Evolutionary conservation across 1,284 basidiomycete species (phyloP).

Genomic region (Apiotrichum montevideense): DNA sequence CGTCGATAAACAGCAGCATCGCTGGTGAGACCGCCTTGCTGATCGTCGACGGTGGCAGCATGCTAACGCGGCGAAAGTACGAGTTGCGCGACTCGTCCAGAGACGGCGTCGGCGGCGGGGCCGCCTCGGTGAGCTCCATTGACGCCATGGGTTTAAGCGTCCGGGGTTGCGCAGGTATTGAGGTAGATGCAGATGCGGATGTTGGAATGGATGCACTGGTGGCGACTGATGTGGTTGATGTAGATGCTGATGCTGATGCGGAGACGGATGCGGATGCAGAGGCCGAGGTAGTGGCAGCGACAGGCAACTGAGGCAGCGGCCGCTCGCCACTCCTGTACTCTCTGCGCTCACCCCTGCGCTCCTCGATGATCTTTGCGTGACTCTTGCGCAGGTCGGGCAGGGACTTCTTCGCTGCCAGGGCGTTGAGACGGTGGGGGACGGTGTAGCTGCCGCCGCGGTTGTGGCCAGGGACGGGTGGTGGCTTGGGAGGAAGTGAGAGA

Average conservation of each 20-base stretch:
- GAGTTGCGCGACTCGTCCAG: conserved; percentile 77
- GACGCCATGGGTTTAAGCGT: conserved; percentile 25
- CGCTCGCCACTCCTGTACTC: neutral
- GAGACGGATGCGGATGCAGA: conserved; percentile 2
- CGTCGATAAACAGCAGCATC: conserved; percentile 72
- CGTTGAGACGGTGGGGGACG: conserved; percentile 38
- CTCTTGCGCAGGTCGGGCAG: conserved; percentile 73
- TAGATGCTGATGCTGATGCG: no score
- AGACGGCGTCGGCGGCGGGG: conserved; percentile 24
- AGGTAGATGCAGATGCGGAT: no score
- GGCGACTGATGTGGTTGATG: no score
- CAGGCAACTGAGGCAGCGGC: conserved; percentile 1
- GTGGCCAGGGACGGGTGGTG: conserved; percentile 19
- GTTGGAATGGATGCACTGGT: no score
- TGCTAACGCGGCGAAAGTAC: conserved; percentile 81
- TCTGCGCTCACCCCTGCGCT: conserved; percentile 26
- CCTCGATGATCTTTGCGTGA: conserved; percentile 50
- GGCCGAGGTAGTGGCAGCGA: neutral
- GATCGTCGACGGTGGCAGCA: conserved; percentile 62
- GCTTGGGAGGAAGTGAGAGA: neutral
- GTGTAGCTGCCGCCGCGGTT: conserved; percentile 42
- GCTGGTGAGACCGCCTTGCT: conserved; percentile 66
- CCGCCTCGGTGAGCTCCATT: conserved; percentile 10
- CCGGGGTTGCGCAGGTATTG: neutral
- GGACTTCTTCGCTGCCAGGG: conserved; percentile 66